A percentile compares a stretch with the other conserved stretches of the same genome.
These are phyloP conservation scores for Cutaneotrichosporon sp. DNA, from an alignment of 1,284 basidiomycete genomes.

Conservation along the genomic window DNA sequence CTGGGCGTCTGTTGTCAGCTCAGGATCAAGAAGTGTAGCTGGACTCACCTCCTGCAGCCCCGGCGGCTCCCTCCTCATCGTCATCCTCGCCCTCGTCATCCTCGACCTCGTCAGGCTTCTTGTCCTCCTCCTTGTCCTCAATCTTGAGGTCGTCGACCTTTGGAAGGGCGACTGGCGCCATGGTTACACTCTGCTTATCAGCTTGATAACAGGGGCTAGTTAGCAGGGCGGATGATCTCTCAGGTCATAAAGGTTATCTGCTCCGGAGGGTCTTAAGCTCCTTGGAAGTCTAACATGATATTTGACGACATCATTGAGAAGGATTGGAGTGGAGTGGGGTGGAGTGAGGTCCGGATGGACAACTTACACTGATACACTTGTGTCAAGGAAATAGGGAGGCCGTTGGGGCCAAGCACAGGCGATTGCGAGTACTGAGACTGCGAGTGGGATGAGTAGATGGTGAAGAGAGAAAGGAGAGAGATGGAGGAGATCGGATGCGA, in stretches of 20 bases:
- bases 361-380: slow-evolving; percentile 9
- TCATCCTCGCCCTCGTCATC: slow-evolving; percentile 41
- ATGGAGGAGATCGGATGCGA: background rate
- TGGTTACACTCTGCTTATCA: slow-evolving; percentile 19
- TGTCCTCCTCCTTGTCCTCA: slow-evolving; percentile 41
- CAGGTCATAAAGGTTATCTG: slow-evolving; percentile 34
- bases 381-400: background rate
- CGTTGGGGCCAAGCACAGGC: background rate
- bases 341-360: background rate
- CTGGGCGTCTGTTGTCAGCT: slow-evolving; percentile 23
- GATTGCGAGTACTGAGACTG: background rate
- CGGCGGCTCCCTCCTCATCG: slow-evolving; percentile 50
- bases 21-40: background rate
- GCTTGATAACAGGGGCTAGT: no score
- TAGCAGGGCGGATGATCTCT: no score
- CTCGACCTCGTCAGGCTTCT: slow-evolving; percentile 30
- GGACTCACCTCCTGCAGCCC: slow-evolving; percentile 24
- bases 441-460: background rate
- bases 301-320: slow-evolving; percentile 32
- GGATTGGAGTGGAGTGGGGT: background rate
- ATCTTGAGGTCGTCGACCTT: slow-evolving; percentile 36
- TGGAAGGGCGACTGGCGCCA: slow-evolving; percentile 39
- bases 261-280: slow-evolving; percentile 33
- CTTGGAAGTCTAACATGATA: slow-evolving; percentile 50
- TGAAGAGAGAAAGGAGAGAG: background rate